Base-by-base conservation (phyloP, 2,329 filamentous ascomycete genomes). In the Nigrospora sphaerica region DNA sequence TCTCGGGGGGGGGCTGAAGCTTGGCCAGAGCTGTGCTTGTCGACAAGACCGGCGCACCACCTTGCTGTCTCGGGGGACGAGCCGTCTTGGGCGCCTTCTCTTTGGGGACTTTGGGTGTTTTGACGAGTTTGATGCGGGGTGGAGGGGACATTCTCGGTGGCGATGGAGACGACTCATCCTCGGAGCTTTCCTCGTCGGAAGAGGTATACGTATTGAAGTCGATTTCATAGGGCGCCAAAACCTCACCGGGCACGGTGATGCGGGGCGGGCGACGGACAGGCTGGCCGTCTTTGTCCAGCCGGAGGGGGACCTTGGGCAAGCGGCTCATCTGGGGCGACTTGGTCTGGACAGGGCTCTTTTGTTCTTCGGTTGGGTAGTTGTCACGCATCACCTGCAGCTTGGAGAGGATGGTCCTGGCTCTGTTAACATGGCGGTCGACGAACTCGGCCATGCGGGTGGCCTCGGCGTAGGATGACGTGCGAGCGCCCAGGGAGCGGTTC, bases 161-260 rank as follows among this genome's bases (percentile, higher is more conserved):
- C 3, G 68, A 63, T 19, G 65, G 60, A 16, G 74, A 69, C 6
- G 69, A 66, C 31, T 77, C 74, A 10, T 74, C 71, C 18, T 74
- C 74, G 2, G 73, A 75, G 58, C 72, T 77, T 35, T 72, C 71
- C 17, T 78, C 76, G 53, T 70, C 75, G 13, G 72, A 72, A 18
- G 74, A 76, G 40, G 68, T 77, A 48, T 74, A 79, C 1, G 72
- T 69, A 44, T 82, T 78, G 58, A 81, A 82, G 48, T 82, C 78
- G 19, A 83, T 63, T 46, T 85, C 81, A 55, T 83, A 83, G 0
- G 81, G 81, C 2, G 81, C 80, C 40, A 84, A 68, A 10, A 85
- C 81, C 58, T 85, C 80, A 39, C 81, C 81, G 1, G 81, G 81
- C 12, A 85, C 79, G 2, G 80, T 84, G 39, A 85, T 83, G 37